A percentile compares a stretch with the other conserved stretches of the same genome.
Conservation (phyloP, 1,284 basidiomycete genomes). For the Tetrapyrgos nigripes region DNA sequence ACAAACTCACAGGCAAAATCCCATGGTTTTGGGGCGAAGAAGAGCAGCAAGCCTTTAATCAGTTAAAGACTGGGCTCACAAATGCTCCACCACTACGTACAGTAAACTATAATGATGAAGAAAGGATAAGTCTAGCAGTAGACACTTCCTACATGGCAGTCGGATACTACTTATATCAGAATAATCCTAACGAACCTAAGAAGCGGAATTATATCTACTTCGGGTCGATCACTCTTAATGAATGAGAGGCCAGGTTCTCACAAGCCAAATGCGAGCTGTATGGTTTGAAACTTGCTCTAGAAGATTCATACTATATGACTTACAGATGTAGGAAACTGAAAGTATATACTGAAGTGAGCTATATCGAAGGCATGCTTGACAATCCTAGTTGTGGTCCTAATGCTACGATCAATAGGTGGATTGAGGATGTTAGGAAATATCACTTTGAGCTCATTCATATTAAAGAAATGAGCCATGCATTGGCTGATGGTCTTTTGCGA, state of each 20-base stretch:
- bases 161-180: constrained; percentile 21
- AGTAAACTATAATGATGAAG: constrained; percentile 11
- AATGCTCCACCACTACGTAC: constrained; percentile 25
- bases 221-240: constrained; percentile 5
- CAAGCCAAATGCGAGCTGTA: constrained; percentile 2
- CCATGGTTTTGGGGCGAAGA: constrained; percentile 26
- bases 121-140: constrained; percentile 36
- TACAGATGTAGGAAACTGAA: neutral
- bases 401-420: constrained; percentile 27
- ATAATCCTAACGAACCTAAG: neutral
- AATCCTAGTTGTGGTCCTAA: constrained; percentile 23
- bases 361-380: constrained; percentile 26
- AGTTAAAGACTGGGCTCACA: constrained; percentile 28
- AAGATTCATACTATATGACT: neutral
- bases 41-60: constrained; percentile 25
- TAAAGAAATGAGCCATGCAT: constrained; percentile 1
- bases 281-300: constrained; percentile 3
- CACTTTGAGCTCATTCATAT: constrained; percentile 7
- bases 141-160: constrained; percentile 37
- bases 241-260: constrained; percentile 3
- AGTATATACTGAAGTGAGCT: constrained; percentile 25
- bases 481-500: constrained; percentile 1
- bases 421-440: constrained; percentile 8
- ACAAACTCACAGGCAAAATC: constrained; percentile 17
- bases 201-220: neutral